Evolutionary conservation across 1,284 basidiomycete species (phyloP).

Genomic region (Meripilus lineatus): DNA sequence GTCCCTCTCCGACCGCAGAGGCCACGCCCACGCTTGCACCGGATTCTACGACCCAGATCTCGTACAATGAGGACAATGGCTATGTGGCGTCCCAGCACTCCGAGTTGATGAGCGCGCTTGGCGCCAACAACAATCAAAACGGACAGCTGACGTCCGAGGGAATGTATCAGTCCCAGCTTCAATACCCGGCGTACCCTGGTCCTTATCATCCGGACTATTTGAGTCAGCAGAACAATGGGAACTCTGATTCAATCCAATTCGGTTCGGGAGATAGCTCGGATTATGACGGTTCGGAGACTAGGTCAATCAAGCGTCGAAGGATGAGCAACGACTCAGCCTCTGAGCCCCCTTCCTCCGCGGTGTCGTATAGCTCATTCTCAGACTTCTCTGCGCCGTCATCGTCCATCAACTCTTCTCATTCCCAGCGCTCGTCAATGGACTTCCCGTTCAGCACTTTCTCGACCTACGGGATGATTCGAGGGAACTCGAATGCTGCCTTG

Average conservation of each 20-base stretch:
- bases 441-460: conserved; percentile 11
- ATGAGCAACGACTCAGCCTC: conserved; percentile 71
- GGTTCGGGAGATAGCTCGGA: conserved; percentile 37
- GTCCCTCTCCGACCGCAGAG: conserved; percentile 59
- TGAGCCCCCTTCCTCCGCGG: conserved; percentile 40
- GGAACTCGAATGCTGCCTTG: conserved; percentile 47
- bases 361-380: conserved; percentile 34
- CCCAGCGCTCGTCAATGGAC: conserved; percentile 5
- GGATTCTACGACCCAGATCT: conserved; percentile 56
- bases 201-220: conserved; percentile 70
- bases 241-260: conserved; percentile 47
- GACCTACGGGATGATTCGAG: conserved; percentile 41
- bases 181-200: conserved; percentile 45
- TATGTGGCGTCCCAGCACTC: conserved; percentile 43
- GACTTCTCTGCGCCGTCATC: conserved; percentile 5
- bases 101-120: conserved; percentile 64
- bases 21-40: conserved; percentile 59
- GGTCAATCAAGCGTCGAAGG: conserved; percentile 58
- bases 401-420: conserved; percentile 2
- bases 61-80: conserved; percentile 35
- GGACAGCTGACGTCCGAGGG: conserved; percentile 23
- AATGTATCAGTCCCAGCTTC: conserved; percentile 23
- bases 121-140: conserved; percentile 33
- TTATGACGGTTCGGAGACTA: conserved; percentile 37
- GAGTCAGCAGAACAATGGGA: conserved; percentile 37